Conservation (phyloP, 352 stramenopile species). For the Phytophthora citricola region DNA sequence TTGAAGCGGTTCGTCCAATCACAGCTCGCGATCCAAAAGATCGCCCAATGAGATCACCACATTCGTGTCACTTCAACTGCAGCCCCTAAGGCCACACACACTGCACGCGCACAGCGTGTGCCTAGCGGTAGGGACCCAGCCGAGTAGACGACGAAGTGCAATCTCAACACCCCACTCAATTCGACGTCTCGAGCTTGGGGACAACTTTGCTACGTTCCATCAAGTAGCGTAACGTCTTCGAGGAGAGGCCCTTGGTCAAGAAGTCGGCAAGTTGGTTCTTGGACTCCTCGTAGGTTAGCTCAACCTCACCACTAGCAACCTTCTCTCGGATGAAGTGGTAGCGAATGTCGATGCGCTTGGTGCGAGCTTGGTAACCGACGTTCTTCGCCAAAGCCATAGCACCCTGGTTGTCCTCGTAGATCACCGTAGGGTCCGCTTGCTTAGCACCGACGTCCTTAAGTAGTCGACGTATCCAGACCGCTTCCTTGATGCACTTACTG, state of each 20-base stretch:
- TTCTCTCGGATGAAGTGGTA: slow-evolving; percentile 25
- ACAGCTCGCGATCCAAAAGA: too few species aligned
- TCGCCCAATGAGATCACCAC: too few species aligned
- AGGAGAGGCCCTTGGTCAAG: slow-evolving; percentile 12
- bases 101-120: too few species aligned
- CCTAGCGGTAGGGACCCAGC: too few species aligned
- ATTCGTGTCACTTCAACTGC: too few species aligned
- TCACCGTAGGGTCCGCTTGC: slow-evolving; percentile 1
- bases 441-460: slow-evolving; percentile 9
- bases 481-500: slow-evolving; percentile 26
- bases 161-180: slow-evolving; percentile 23
- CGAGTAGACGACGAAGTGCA: slow-evolving; percentile 13
- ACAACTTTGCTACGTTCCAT: slow-evolving; percentile 4
- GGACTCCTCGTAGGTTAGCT: slow-evolving; percentile 22
- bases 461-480: slow-evolving; percentile 7
- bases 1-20: too few species aligned
- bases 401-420: slow-evolving; percentile 34
- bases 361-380: slow-evolving; percentile 27
- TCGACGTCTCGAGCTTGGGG: slow-evolving; percentile 4
- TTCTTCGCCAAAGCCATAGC: slow-evolving; percentile 31
- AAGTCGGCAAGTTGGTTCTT: slow-evolving; percentile 32
- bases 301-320: slow-evolving; percentile 7
- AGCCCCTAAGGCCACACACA: too few species aligned
- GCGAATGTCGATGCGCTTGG: slow-evolving; percentile 28
- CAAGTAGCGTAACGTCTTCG: slow-evolving; percentile 26